Base-by-base conservation (phyloP, 495 filamentous ascomycete species). In the Trichoderma parareesei region DNA sequence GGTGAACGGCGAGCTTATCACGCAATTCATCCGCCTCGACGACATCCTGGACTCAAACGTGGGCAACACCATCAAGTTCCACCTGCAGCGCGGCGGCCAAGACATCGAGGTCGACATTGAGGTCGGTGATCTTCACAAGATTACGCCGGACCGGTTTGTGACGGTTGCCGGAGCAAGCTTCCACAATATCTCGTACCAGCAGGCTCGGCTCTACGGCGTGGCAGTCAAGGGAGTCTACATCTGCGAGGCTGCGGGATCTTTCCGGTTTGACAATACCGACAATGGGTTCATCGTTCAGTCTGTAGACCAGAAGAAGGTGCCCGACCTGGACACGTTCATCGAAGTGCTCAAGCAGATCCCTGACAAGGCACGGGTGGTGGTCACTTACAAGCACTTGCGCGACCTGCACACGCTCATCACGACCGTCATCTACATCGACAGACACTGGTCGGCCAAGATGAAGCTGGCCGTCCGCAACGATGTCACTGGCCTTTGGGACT, bases 401-500 rank as follows among this genome's bases (percentile, higher is more conserved):
- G 95, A 99, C 74, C 80, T 99, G 37, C 94, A 99, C 74, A 96
- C 93, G 0, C 85, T 93, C 60, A 91, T 93, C 70, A 98, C 94
- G 0, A 90, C 88, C 64, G 95, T 99, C 73, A 81, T 96, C 64
- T 87, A 93, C 64, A 86, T 99, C 66, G 94, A 99, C 72, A 85
- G 94, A 20, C 94, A 99, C 76, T 99, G 94, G 94, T 84, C 88
- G 61, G 85, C 86, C 38, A 93, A 93, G 77, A 97, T 99, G 92
- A 86, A 91, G 68, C 76, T 97, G 72, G 93, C 93, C 5, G 85
- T 93, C 59, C 87, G 94, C 8, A 99, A 99, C 75, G 93, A 98
- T 69, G 77, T 79, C 61, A 90, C 91, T 9, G 94, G 94, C 7
- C 74, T 97, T 38, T 99, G 94, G 94, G 94, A 99, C 77, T 98